phyloP scores from a whole-genome alignment of 495 filamentous ascomycete genomes.

The Rusavskia elegans region DNA sequence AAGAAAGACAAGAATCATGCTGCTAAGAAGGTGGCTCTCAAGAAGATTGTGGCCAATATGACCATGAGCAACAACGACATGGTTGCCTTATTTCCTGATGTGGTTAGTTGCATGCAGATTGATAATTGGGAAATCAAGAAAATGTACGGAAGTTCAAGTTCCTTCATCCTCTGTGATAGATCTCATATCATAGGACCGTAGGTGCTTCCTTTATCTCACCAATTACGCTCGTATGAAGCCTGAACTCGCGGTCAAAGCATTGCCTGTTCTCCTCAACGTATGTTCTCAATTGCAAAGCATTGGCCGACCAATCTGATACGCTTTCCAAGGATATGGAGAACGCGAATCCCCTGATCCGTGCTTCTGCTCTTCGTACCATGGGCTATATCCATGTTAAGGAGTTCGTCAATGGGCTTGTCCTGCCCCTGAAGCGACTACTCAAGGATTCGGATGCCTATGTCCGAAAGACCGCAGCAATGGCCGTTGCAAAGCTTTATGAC shows the following conservation, averaged over 20 bases:
- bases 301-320: background rate
- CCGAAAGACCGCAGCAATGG: slow-evolving; percentile 91
- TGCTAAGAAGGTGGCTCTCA: slow-evolving; percentile 94
- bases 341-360: slow-evolving; percentile 79
- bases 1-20: slow-evolving; percentile 98
- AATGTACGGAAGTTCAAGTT: slow-evolving; percentile 48
- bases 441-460: slow-evolving; percentile 89
- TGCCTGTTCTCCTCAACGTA: slow-evolving; percentile 75
- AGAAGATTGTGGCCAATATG: slow-evolving; percentile 99
- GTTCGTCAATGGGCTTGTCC: slow-evolving; percentile 82
- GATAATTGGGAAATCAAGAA: slow-evolving; percentile 97
- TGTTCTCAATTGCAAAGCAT: slow-evolving; percentile 10
- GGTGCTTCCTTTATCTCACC: slow-evolving; percentile 95
- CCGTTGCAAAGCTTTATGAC: slow-evolving; percentile 94
- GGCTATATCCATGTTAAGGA: slow-evolving; percentile 96
- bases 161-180: slow-evolving; percentile 14
- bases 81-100: slow-evolving; percentile 90
- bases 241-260: slow-evolving; percentile 82
- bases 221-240: slow-evolving; percentile 94
- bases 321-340: slow-evolving; percentile 75
- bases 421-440: slow-evolving; percentile 68
- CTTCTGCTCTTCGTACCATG: slow-evolving; percentile 84
- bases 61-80: slow-evolving; percentile 99
- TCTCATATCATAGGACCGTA: slow-evolving; percentile 18
- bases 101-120: slow-evolving; percentile 87